Evolutionary conservation across 495 filamentous ascomycete species (phyloP).

Genomic region (Hypoxylon fuscum): DNA sequence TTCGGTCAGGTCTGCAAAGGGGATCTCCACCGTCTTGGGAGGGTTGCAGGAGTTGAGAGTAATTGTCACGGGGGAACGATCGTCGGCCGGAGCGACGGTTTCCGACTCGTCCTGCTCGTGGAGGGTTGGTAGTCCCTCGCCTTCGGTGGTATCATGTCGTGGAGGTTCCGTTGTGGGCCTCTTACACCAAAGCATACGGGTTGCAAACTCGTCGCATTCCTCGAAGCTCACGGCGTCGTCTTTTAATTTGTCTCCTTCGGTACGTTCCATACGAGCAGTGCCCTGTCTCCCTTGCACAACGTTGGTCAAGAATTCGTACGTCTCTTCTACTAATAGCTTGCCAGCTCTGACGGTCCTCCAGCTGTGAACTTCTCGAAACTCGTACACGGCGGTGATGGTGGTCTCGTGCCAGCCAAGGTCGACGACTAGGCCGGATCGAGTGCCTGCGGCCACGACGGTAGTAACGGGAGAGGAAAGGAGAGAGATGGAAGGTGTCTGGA

Average conservation of each 20-base stretch:
- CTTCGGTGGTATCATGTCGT: constrained; percentile 41
- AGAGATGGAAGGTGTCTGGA: constrained; percentile 82
- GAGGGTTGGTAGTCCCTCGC: constrained; percentile 55
- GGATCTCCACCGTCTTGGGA: constrained; percentile 64
- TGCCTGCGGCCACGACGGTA: constrained; percentile 77
- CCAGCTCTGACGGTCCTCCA: constrained; percentile 77
- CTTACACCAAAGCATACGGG: constrained; percentile 80
- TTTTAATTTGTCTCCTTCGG: constrained; percentile 45
- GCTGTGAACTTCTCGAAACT: constrained; percentile 80
- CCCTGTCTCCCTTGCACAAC: constrained; percentile 36
- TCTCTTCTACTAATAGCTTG: constrained; percentile 71
- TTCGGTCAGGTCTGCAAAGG: constrained; percentile 72
- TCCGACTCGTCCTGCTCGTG: constrained; percentile 60
- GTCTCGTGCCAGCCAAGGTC: constrained; percentile 95
- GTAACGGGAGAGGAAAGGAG: constrained; percentile 79
- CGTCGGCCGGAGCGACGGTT: constrained; percentile 36
- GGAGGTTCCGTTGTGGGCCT: constrained; percentile 39
- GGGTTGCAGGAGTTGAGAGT: constrained; percentile 58
- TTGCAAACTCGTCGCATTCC: constrained; percentile 79
- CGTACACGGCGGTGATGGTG: constrained; percentile 80
- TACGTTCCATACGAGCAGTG: constrained; percentile 23
- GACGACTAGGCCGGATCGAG: constrained; percentile 81
- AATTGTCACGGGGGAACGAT: constrained; percentile 50
- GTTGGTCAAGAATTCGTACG: constrained; percentile 68
- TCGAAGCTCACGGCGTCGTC: constrained; percentile 65